Base-by-base conservation (phyloP, 805 yeast genomes). In the Nakazawaea peltata region DNA sequence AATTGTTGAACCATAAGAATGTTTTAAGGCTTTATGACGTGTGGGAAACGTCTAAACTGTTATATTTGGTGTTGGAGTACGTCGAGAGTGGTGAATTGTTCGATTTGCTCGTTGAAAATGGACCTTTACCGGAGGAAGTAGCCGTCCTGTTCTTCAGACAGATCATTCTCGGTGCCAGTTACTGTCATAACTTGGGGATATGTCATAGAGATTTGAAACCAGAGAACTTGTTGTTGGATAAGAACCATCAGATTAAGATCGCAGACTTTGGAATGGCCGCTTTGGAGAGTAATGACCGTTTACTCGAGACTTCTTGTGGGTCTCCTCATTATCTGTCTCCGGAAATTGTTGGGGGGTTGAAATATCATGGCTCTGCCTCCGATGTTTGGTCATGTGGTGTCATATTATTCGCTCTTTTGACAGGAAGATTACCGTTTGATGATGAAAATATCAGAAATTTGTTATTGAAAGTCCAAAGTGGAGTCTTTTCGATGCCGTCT, bases 191-290 rank as follows among this genome's bases (percentile, higher is more conserved):
- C 26, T 70, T 81, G 41, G 85, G 85, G 36, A 83, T 83, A 42
- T 72, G 88, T 48, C 94, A 83, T 50, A 68, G 94, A 48, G 94
- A 83, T 56, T 64, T 83, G 51, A 83, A 83, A 53, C 90, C 92
- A 3, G 94, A 83, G 51, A 83, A 83, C 53, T 63, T 83, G 40
- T 53, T 83, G 37, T 59, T 83, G 18, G 92, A 83, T 56, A 61
- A 59, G 38, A 67, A 74, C 37, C 68, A 74, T 41, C 77, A 75
- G 44, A 80, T 83, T 36, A 82, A 82, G 49, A 74, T 83, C 44
- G 92, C 92, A 3, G 94, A 83, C 59, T 83, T 83, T 50, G 94
- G 94, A 37, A 83, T 83, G 94, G 94, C 94, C 19, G 92, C 92
- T 16, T 62, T 83, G 41, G 90, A 83, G 53, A 69, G 77, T 42